A percentile compares a stretch with the other conserved stretches of the same genome.
phyloP scores from a whole-genome alignment of 257 asterid species.

The Cynanchum wilfordii region DNA sequence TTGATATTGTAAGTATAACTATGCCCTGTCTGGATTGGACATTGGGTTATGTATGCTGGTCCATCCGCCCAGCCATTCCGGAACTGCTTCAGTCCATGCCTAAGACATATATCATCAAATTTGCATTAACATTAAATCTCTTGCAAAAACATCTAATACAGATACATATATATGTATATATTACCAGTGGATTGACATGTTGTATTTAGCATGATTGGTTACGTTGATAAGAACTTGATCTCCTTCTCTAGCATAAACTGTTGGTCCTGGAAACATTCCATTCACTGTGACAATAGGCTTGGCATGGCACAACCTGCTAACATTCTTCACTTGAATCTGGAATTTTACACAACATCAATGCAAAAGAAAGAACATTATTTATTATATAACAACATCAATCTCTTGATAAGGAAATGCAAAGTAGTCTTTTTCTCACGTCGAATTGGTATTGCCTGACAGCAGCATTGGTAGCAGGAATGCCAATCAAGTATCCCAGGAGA shows the following conservation, averaged over 20 bases:
- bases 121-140: background rate
- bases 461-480: conserved; percentile 31
- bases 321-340: conserved; percentile 55
- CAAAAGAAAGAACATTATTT: background rate
- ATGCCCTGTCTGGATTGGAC: conserved; percentile 58
- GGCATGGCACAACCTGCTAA: conserved; percentile 61
- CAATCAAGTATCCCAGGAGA: conserved; percentile 12
- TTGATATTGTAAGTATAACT: conserved; percentile 39
- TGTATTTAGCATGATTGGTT: conserved; percentile 55
- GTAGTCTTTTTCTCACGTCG: conserved; percentile 34
- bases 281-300: conserved; percentile 62
- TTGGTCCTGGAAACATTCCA: conserved; percentile 47
- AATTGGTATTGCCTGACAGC: conserved; percentile 51
- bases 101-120: conserved; percentile 12
- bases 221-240: conserved; percentile 55
- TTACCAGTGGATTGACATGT: conserved; percentile 70
- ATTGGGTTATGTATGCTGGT: conserved; percentile 61
- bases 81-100: conserved; percentile 69
- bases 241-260: conserved; percentile 42
- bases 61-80: conserved; percentile 51
- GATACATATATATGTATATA: background rate
- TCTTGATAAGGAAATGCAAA: no score
- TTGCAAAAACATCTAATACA: background rate
- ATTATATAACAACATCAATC: no score
- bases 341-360: background rate